Evolutionary conservation across 495 filamentous ascomycete species (phyloP), one percentile per base, ranked within the genome.

Genomic region (Daldinia caldariorum): DNA sequence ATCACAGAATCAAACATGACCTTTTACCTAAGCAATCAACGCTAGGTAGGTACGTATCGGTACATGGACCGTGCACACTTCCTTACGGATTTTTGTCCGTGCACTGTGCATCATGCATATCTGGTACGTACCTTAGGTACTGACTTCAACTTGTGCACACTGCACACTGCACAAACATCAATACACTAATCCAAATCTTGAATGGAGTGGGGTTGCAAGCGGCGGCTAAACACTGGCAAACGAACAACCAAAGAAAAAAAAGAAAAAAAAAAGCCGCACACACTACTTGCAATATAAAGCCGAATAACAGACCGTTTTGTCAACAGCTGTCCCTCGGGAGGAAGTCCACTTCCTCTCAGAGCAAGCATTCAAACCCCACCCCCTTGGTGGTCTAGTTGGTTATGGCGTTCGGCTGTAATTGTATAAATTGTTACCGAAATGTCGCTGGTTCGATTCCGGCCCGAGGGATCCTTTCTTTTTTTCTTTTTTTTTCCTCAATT

Each of bases 321-420:
- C 50, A 56, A 56, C 53, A 34, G 32, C 32, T 56, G 53, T 59
- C 56, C 56, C 56, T 43, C 38, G 37, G 56, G 37, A 59, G 56
- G 56, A 45, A 54, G 35, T 51, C 47, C 47, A 59, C 41, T 66
- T 49, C 63, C 63, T 66, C 63, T 57, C 43, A 53, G 63, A 66
- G 60, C 14, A 54, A 53, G 47, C 18, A 14, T 32, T 9, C 22
- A 53, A 38, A 7, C 31, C 18, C 45, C 3, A 31, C 26, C 3
- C 70, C 70, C 70, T 72, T 72, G 70, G 70, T 72, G 57, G 70
- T 72, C 56, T 69, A 74, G 77, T 62, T 81, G 80, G 74, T 75
- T 69, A 67, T 60, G 51, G 49, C 65, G 37, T 64, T 70, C 66
- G 53, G 58, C 64, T 69, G 69, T 69, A 73, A 69, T 64, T 66